Evolutionary conservation across 768 basidiomycete genomes (phyloP).

Genomic region (Macrolepiota dolichaula): DNA sequence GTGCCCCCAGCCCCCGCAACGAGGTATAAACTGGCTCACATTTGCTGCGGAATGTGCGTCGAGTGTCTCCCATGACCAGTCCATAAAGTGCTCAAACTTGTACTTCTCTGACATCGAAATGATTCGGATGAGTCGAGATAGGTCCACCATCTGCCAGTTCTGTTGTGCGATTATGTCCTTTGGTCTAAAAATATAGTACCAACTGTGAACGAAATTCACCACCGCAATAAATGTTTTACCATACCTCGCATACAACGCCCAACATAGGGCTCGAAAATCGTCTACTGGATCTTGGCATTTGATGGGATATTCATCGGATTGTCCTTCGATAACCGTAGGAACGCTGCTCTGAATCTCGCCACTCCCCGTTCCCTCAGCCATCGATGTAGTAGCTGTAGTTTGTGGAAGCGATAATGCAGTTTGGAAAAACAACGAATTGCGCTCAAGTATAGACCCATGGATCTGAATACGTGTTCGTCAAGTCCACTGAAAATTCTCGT

Average conservation of each 20-base stretch:
- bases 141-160: not conserved
- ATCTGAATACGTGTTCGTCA: not conserved
- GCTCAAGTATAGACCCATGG: not conserved
- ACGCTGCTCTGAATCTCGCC: not conserved
- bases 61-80: not conserved
- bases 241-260: not conserved
- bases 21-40: not conserved
- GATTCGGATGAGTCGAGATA: not conserved
- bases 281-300: not conserved
- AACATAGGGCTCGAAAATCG: not conserved
- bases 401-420: conserved; percentile 1
- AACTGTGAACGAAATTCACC: not conserved
- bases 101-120: not conserved
- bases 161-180: not conserved
- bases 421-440: not conserved
- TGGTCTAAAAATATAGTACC: not conserved
- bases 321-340: not conserved
- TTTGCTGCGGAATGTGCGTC: not conserved
- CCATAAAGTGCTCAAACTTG: not conserved
- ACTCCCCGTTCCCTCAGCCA: too few relatives aligned
- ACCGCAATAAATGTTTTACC: not conserved
- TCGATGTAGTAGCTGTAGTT: too few relatives aligned
- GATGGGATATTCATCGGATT: conserved; percentile 1
- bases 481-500: too few relatives aligned
- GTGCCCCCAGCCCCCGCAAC: not conserved